Conservation (phyloP, 495 filamentous ascomycete species). For the Lasiosphaeria ovina region DNA sequence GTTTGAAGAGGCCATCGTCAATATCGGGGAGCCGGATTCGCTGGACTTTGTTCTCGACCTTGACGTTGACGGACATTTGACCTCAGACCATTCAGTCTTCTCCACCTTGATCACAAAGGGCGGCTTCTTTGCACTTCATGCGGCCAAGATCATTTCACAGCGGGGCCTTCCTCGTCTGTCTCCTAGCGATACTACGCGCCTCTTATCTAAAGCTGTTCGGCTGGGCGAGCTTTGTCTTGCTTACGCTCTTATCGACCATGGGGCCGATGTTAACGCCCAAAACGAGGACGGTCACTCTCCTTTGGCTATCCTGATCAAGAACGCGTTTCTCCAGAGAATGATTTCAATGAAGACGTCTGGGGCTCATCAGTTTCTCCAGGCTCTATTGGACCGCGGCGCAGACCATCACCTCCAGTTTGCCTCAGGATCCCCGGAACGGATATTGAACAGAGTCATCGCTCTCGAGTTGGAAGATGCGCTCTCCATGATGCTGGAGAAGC, state of each 20-base stretch:
- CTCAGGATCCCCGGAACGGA: conserved; percentile 6
- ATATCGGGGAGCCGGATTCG: neutral
- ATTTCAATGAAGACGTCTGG: neutral
- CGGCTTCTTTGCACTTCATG: conserved; percentile 7
- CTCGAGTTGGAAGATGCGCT: conserved; percentile 9
- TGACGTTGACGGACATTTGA: conserved; percentile 11
- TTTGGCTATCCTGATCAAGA: conserved; percentile 12
- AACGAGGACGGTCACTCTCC: conserved; percentile 13
- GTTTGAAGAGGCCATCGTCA: conserved; percentile 11
- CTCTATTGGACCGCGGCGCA: conserved; percentile 19
- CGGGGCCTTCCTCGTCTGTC: conserved; percentile 14
- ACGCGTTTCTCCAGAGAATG: conserved; percentile 4
- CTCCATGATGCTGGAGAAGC: conserved; percentile 16
- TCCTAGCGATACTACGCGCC: conserved; percentile 9
- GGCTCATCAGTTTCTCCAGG: conserved; percentile 13
- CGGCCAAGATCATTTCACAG: conserved; percentile 10
- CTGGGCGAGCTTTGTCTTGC: conserved; percentile 11
- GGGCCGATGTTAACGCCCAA: conserved; percentile 17
- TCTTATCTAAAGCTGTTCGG: conserved; percentile 15
- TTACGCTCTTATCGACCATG: conserved; percentile 17
- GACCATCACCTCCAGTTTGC: conserved; percentile 13
- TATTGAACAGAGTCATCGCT: conserved; percentile 16
- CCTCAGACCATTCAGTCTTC: conserved; percentile 14
- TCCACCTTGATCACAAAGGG: conserved; percentile 11
- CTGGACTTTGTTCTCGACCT: conserved; percentile 21